A percentile compares a stretch with the other conserved stretches of the same genome.
Evolutionary conservation across 805 yeast species (phyloP).

Genomic region (Isabelozyma heimii): DNA sequence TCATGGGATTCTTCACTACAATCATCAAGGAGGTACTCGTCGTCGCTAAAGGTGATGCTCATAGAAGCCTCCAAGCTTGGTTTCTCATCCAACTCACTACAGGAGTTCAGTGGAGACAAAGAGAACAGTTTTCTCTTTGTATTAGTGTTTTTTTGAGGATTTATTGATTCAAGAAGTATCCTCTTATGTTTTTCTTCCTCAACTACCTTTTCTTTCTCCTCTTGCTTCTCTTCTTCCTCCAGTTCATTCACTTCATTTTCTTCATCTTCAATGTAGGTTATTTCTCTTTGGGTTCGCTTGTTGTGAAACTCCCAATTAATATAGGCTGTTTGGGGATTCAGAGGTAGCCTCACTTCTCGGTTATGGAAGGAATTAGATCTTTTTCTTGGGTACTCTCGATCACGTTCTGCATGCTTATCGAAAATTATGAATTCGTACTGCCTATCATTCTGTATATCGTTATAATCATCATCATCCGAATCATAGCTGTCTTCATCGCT

Average conservation of each 20-base stretch:
- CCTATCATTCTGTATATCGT: background rate
- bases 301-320: slow-evolving; percentile 29
- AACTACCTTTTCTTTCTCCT: background rate
- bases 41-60: background rate
- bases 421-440: slow-evolving; percentile 8
- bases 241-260: slow-evolving; percentile 3
- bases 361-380: background rate
- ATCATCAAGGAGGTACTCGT: background rate
- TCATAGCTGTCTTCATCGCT: background rate
- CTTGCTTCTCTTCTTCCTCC: slow-evolving; percentile 4
- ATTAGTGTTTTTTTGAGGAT: too few species aligned
- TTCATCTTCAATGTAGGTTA: background rate
- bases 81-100: background rate
- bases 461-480: background rate
- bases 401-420: slow-evolving; percentile 4
- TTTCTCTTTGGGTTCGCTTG: slow-evolving; percentile 8
- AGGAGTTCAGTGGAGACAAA: background rate
- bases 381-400: slow-evolving; percentile 11
- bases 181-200: background rate
- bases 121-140: too few species aligned
- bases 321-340: slow-evolving; percentile 26
- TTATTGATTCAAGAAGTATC: too few species aligned
- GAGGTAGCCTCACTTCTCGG: slow-evolving; percentile 13
- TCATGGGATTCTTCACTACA: slow-evolving; percentile 6
- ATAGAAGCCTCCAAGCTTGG: background rate